Base-by-base conservation (phyloP, 768 basidiomycete genomes). In the Sistotremastrum suecicum region DNA sequence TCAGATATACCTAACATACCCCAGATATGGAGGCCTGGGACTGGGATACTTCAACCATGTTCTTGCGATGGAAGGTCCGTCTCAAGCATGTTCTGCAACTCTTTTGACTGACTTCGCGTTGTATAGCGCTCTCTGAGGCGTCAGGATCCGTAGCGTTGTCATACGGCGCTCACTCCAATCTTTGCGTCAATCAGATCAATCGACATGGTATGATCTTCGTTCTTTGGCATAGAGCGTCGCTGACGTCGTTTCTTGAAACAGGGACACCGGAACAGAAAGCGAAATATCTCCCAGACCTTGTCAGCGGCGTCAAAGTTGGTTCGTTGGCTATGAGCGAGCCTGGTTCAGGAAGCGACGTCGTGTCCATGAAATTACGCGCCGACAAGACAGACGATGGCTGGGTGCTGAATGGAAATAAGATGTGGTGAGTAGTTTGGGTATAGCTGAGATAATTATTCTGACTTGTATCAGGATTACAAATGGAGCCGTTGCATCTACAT, bases 271-370 rank as follows among this genome's bases (percentile, higher is more conserved):
- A 67, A 31, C 92, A 97, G 66, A 90, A 90, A 61, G 63, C 66
- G 45, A 86, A 83, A 60, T 94, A 90, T 60, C 72, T 97, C 4
- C 78, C 82, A 3, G 80, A 81, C 55, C 69, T 95, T 39, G 65
- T 94, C 35, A 69, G 75, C 31, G 92, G 92, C 20, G 75, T 69
- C 57, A 83, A 85, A 59, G 75, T 97, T 32, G 92, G 92, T 36
- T 80, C 84, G 53, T 67, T 97, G 50, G 92, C 92, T 2, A 97
- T 97, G 92, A 88, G 84, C 54, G 92, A 97, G 66, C 72, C 83
- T 2, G 88, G 84, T 10, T 80, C 82, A 54, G 92, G 92, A 47
- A 90, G 87, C 56, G 91, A 97, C 63, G 91, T 97, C n/a, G 79
- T 95, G 12, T 87, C 86, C 57, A 97, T 97, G 92, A 71, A 70